Conservation (phyloP, 306 rosid genomes). For the Castanospermum australe region DNA sequence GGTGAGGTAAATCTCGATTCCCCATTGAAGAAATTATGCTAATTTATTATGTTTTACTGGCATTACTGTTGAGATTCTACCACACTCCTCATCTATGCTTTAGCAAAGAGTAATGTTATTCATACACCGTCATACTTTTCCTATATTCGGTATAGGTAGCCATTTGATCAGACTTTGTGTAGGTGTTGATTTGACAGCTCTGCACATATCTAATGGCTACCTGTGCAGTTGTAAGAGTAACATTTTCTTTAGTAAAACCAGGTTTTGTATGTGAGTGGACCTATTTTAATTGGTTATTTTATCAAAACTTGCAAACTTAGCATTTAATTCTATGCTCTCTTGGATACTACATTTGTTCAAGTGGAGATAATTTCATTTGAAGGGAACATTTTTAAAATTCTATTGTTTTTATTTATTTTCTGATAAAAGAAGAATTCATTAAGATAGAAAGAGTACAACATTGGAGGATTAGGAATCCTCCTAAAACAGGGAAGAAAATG, state of each 20-base stretch:
- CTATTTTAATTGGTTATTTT: neutral
- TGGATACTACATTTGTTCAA: neutral
- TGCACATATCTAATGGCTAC: constrained; percentile 7
- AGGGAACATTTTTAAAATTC: neutral
- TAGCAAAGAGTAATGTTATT: neutral
- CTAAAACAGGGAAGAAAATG: neutral
- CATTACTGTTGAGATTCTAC: neutral
- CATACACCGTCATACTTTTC: neutral
- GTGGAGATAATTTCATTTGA: constrained; percentile 5
- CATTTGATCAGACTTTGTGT: constrained; percentile 15
- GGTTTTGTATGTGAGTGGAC: neutral
- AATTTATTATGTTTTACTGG: constrained; percentile 14
- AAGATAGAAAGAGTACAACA: neutral
- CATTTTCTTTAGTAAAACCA: neutral
- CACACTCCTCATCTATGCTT: constrained; percentile 1
- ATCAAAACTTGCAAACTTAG: neutral
- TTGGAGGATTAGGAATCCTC: neutral
- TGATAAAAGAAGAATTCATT: neutral
- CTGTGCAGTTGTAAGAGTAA: neutral
- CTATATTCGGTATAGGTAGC: constrained; percentile 5
- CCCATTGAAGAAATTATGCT: constrained; percentile 25
- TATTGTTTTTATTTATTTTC: neutral
- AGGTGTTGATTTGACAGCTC: neutral
- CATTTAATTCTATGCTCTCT: neutral
- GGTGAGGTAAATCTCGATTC: constrained; percentile 77